Conservation (phyloP, 768 basidiomycete species). For the Daedaleopsis nitida region DNA sequence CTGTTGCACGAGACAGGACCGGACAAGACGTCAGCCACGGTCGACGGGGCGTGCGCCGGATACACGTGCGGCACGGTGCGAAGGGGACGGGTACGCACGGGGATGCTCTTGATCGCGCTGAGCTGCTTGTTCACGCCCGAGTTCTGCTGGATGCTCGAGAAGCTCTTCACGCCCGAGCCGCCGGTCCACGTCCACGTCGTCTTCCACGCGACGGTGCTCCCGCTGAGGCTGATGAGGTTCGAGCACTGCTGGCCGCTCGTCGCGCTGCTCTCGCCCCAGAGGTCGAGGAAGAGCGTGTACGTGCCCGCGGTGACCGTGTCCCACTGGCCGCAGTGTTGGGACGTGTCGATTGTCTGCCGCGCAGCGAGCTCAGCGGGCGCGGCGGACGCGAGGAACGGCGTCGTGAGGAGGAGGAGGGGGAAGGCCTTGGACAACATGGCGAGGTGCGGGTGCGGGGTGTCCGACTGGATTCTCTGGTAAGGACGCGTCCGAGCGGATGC, state of each 20-base stretch:
- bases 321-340: conserved; percentile 49
- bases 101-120: conserved; percentile 54
- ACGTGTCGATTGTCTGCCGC: conserved; percentile 30
- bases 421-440: conserved; percentile 10
- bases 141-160: conserved; percentile 57
- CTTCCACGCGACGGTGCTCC: conserved; percentile 49
- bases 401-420: conserved; percentile 6
- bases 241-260: conserved; percentile 55
- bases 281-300: conserved; percentile 55
- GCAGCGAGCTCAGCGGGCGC: conserved; percentile 12
- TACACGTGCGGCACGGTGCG: neutral
- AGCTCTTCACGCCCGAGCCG: conserved; percentile 59
- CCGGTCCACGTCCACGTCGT: conserved; percentile 58
- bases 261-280: conserved; percentile 43
- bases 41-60: no score
- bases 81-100: conserved; percentile 38
- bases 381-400: conserved; percentile 9
- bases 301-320: conserved; percentile 45
- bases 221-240: conserved; percentile 43
- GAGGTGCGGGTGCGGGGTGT: neutral
- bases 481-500: neutral
- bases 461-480: neutral
- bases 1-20: conserved; percentile 22
- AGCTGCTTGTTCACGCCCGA: conserved; percentile 53
- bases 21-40: no score